These are phyloP conservation scores for Phallus indusiatus DNA, from an alignment of 768 basidiomycete species.

Conservation along the genomic window DNA sequence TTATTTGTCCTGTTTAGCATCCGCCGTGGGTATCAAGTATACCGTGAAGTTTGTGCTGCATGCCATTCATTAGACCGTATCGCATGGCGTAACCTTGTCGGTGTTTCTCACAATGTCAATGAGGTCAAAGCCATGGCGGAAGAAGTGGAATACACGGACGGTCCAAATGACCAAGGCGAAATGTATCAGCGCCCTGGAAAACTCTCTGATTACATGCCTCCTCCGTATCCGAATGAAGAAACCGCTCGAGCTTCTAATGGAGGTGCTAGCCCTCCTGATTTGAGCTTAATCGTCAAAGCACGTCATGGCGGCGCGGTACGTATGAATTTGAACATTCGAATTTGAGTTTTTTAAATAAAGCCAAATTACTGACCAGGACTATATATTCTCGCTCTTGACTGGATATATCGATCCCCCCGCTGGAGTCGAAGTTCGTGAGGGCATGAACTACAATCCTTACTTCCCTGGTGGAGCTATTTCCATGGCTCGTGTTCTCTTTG, in stretches of 20 bases:
- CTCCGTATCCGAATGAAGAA: conserved; percentile 95
- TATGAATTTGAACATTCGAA: conserved; percentile 15
- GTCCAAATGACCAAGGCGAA: conserved; percentile 88
- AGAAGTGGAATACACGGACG: conserved; percentile 94
- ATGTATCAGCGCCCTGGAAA: conserved; percentile 99
- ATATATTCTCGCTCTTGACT: conserved; percentile 92
- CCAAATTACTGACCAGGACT: conserved; percentile 57
- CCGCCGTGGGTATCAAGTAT: conserved; percentile 92
- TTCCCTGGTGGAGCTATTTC: conserved; percentile 98
- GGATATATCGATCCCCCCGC: conserved; percentile 96
- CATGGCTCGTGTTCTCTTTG: conserved; percentile 95
- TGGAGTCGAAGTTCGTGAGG: conserved; percentile 89
- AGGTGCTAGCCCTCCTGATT: conserved; percentile 94
- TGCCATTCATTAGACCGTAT: conserved; percentile 99
- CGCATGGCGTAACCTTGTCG: conserved; percentile 99
- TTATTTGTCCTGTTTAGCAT: conserved; percentile 47
- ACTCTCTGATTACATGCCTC: conserved; percentile 92
- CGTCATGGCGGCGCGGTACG: conserved; percentile 92
- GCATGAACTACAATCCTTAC: conserved; percentile 98
- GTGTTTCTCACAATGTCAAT: conserved; percentile 91
- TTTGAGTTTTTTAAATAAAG: background rate
- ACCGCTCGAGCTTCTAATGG: conserved; percentile 90
- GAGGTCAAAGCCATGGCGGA: conserved; percentile 89
- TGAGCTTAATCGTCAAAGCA: conserved; percentile 95
- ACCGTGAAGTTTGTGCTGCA: conserved; percentile 97